Conservation (phyloP, 768 basidiomycete species). For the Asterophora parasitica region DNA sequence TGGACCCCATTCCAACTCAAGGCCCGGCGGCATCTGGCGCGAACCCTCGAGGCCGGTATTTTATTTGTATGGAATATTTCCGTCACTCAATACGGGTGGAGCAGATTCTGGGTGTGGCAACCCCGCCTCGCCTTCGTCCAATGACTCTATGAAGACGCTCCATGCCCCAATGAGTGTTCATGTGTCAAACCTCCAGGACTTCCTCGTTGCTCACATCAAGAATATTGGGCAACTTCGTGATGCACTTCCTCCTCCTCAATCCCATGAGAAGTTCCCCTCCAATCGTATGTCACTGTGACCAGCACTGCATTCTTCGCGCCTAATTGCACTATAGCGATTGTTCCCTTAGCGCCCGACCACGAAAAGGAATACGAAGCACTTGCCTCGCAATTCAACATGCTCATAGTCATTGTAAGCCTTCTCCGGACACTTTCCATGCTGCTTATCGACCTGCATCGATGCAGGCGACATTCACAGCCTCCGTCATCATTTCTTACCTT, state of each 20-base stretch:
- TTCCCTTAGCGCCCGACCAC: not conserved
- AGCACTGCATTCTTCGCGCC: not conserved
- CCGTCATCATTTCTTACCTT: constrained; percentile 24
- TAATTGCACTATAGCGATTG: not conserved
- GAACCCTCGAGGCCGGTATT: not conserved
- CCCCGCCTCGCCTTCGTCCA: not conserved
- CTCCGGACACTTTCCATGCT: not conserved
- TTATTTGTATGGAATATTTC: no score
- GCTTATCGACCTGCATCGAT: not conserved
- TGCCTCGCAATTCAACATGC: constrained; percentile 25
- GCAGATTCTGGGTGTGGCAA: not conserved
- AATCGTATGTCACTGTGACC: not conserved
- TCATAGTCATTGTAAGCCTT: constrained; percentile 23
- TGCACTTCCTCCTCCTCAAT: constrained; percentile 6
- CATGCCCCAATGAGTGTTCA: constrained; percentile 16
- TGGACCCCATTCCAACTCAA: not conserved
- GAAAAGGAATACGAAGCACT: constrained; percentile 15
- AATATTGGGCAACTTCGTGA: constrained; percentile 24
- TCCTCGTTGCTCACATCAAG: constrained; percentile 23
- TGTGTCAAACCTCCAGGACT: constrained; percentile 20
- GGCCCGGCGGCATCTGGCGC: not conserved
- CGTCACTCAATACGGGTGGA: no score
- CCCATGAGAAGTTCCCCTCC: not conserved
- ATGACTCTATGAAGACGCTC: not conserved
- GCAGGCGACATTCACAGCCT: constrained; percentile 28